These are phyloP conservation scores for Salix udensis DNA, from an alignment of 345 rosid genomes.

Conservation along the genomic window DNA sequence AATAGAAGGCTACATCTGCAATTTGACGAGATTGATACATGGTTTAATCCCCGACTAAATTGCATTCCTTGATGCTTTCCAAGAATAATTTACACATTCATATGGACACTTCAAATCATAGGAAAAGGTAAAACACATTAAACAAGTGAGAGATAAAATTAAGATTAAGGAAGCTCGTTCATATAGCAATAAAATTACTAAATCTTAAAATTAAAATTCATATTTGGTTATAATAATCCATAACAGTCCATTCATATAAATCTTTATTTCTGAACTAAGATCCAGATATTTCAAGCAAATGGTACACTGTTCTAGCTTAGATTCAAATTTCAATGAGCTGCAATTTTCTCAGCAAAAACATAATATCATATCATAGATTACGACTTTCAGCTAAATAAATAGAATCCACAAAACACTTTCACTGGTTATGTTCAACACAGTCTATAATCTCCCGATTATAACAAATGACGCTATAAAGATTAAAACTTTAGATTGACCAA, in stretches of 20 bases:
- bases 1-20: slow-evolving; percentile 25
- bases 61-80: background rate
- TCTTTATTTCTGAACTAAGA: background rate
- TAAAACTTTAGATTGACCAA: background rate
- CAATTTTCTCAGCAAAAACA: background rate
- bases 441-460: background rate
- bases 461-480: background rate
- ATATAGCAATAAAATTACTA: background rate
- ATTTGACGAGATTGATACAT: slow-evolving; percentile 8
- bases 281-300: background rate
- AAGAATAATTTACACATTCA: background rate
- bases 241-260: background rate
- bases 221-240: background rate
- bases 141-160: background rate
- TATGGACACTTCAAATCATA: background rate
- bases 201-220: too few relatives aligned
- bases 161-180: background rate
- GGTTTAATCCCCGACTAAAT: slow-evolving; percentile 6
- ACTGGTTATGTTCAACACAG: background rate
- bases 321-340: background rate
- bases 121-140: background rate
- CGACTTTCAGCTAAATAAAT: background rate
- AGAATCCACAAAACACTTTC: background rate
- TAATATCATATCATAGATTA: background rate
- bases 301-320: background rate